Percentiles rank a stretch among this genome's conserved stretches.
Evolutionary conservation across 768 basidiomycete genomes (phyloP).

Genomic region (Tricholoma terreum): DNA sequence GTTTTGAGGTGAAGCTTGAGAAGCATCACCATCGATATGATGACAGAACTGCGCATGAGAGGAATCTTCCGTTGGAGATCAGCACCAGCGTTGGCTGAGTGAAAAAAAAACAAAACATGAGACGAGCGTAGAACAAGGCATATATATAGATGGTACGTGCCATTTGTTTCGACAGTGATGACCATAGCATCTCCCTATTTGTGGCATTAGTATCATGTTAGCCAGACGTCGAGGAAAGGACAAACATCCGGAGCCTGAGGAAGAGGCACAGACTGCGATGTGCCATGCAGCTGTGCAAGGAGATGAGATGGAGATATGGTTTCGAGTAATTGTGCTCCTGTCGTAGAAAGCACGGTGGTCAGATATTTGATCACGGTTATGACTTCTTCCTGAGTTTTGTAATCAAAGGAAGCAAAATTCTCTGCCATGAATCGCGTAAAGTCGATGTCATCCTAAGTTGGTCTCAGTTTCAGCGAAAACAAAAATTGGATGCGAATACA

Average conservation of each 20-base stretch:
- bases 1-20: slow-evolving; percentile 68
- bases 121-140: background rate
- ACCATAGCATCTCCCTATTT: slow-evolving; percentile 18
- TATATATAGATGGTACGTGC: slow-evolving; percentile 1
- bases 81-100: slow-evolving; percentile 3
- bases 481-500: background rate
- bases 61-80: slow-evolving; percentile 22
- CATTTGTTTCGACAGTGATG: slow-evolving; percentile 1
- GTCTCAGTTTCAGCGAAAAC: background rate
- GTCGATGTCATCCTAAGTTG: slow-evolving; percentile 68
- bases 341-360: slow-evolving; percentile 71
- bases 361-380: slow-evolving; percentile 80
- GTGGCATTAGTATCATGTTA: background rate
- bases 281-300: slow-evolving; percentile 53
- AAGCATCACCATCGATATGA: slow-evolving; percentile 82
- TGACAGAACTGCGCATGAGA: slow-evolving; percentile 65
- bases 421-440: slow-evolving; percentile 94
- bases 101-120: slow-evolving; percentile 1
- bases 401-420: slow-evolving; percentile 89
- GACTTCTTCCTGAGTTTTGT: slow-evolving; percentile 93
- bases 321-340: slow-evolving; percentile 81
- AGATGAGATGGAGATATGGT: slow-evolving; percentile 68
- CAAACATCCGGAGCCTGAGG: slow-evolving; percentile 9
- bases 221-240: background rate
- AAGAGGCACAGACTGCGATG: slow-evolving; percentile 13